Evolutionary conservation across 352 stramenopile species (phyloP).

Genomic region (Pythium phragmiticola): DNA sequence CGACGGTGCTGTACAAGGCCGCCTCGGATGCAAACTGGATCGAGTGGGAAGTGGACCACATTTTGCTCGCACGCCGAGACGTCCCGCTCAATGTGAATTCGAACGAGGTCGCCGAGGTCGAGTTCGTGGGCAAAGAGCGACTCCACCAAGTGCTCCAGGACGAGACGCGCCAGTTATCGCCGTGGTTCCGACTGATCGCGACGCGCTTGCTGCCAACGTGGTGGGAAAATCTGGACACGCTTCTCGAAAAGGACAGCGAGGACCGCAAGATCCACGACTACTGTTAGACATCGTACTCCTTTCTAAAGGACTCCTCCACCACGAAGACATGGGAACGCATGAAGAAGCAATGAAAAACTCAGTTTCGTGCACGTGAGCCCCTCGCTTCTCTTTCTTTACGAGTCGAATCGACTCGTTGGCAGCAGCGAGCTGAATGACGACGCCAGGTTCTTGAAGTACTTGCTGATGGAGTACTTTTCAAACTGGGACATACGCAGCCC

Average conservation of each 20-base stretch:
- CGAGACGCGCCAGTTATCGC: conserved; percentile 57
- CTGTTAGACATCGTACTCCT: conserved; percentile 19
- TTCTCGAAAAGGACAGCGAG: conserved; percentile 51
- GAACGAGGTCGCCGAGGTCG: conserved; percentile 92
- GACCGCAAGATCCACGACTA: conserved; percentile 66
- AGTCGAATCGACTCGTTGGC: conserved; percentile 47
- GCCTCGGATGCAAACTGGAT: conserved; percentile 90
- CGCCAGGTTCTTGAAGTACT: conserved; percentile 67
- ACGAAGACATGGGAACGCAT: background rate
- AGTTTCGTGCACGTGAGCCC: background rate
- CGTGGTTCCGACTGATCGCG: conserved; percentile 86
- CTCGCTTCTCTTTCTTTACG: conserved; percentile 8
- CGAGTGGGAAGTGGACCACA: conserved; percentile 99
- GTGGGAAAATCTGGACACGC: conserved; percentile 68
- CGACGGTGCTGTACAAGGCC: conserved; percentile 97
- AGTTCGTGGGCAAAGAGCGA: conserved; percentile 83
- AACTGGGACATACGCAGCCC: conserved; percentile 83
- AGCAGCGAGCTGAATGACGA: conserved; percentile 50
- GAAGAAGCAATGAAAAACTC: background rate
- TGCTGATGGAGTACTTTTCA: conserved; percentile 79
- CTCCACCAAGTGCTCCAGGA: conserved; percentile 60
- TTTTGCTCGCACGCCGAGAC: conserved; percentile 90
- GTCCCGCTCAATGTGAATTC: conserved; percentile 88
- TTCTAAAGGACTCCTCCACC: too few relatives aligned
- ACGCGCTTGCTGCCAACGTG: conserved; percentile 62